Evolutionary conservation across 2,329 filamentous ascomycete genomes (phyloP).

Genomic region (Colletotrichum incanum): DNA sequence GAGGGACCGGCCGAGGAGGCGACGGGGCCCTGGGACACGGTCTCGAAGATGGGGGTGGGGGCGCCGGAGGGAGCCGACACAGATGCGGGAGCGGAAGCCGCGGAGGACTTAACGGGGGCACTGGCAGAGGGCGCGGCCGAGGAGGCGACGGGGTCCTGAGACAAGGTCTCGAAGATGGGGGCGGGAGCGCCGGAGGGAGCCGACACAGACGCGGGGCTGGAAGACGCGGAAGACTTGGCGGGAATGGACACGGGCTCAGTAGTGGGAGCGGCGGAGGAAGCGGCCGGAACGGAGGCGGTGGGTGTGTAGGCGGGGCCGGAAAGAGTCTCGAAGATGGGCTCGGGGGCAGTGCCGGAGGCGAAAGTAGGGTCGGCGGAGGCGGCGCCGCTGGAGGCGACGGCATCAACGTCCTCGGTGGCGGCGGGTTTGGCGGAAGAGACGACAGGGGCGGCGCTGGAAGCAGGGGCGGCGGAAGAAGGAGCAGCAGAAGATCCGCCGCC

Average conservation of each 20-base stretch:
- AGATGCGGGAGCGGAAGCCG: not conserved
- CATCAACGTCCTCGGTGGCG: slow-evolving; percentile 23
- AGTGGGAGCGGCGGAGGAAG: not conserved
- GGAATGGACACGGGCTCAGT: not conserved
- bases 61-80: slow-evolving; percentile 21
- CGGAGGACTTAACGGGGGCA: not conserved
- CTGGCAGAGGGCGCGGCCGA: not conserved
- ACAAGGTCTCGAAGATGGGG: not conserved
- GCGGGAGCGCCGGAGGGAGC: slow-evolving; percentile 13
- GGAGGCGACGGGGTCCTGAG: slow-evolving; percentile 1
- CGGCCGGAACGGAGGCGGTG: not conserved
- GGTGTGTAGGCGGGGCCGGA: slow-evolving; percentile 33
- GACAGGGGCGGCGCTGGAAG: slow-evolving; percentile 14
- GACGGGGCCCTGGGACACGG: slow-evolving; percentile 8
- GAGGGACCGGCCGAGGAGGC: too few relatives aligned
- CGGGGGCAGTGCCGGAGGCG: slow-evolving; percentile 21
- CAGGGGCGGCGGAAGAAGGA: slow-evolving; percentile 42
- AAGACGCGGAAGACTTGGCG: not conserved
- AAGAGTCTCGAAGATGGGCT: slow-evolving; percentile 31
- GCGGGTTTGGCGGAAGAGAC: slow-evolving; percentile 5
- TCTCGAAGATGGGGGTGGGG: slow-evolving; percentile 26
- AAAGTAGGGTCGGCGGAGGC: slow-evolving; percentile 25
- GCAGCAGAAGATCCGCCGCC: slow-evolving; percentile 52
- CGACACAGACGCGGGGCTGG: not conserved
- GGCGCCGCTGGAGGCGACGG: slow-evolving; percentile 11